Conservation (phyloP, 2,329 filamentous ascomycete species). For the Zymoseptoria crescenta region DNA sequence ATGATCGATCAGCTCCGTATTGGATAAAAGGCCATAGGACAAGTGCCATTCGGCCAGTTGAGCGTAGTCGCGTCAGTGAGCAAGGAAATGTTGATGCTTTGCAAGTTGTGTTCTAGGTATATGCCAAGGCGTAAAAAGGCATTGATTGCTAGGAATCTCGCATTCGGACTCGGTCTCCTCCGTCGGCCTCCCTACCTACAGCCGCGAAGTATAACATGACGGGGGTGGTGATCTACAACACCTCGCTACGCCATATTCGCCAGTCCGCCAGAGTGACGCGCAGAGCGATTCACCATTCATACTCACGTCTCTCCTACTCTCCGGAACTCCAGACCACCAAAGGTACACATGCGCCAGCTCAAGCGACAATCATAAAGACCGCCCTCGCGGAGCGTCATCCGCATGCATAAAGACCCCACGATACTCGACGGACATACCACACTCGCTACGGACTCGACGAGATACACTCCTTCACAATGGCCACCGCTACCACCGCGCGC, state of each 20-base stretch:
- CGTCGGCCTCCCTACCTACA: no score
- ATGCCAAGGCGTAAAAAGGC: no score
- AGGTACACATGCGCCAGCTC: background rate
- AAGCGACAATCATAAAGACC: background rate
- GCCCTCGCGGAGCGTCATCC: background rate
- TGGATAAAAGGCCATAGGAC: no score
- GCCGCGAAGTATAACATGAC: background rate
- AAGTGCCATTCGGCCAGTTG: no score
- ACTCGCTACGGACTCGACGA: background rate
- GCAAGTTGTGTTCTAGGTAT: no score
- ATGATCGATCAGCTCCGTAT: no score
- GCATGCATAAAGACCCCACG: background rate
- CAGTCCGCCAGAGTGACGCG: background rate
- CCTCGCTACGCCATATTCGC: background rate
- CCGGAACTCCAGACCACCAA: background rate
- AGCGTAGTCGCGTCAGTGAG: no score
- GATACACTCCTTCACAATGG: constrained; percentile 19
- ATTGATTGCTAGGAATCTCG: background rate
- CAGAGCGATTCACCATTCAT: background rate
- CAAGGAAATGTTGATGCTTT: no score
- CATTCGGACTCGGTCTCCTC: background rate
- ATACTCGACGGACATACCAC: background rate
- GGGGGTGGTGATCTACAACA: background rate
- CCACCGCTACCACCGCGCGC: constrained; percentile 27
- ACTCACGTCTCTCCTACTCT: background rate